Evolutionary conservation across 1,284 basidiomycete species (phyloP), one percentile per base, ranked within the genome.

Genomic region (Tylopilus sp.): DNA sequence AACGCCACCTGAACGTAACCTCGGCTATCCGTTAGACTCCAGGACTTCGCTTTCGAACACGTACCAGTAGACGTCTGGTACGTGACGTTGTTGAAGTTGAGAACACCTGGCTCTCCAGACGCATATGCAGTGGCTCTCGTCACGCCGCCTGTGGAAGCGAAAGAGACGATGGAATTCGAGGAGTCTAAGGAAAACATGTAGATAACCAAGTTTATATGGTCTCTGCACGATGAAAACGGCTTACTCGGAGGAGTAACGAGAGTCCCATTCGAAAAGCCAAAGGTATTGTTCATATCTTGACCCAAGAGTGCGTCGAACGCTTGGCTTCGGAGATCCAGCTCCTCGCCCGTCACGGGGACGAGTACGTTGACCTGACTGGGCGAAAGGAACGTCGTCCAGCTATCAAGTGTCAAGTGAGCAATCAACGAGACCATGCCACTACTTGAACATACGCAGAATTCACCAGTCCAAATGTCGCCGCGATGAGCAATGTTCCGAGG

Each of bases 301-400:
- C 61, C 63, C 13, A 64, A 32, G 16, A 64, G 47, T 6, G 47
- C 12, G 39, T 64, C 54, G 9, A 64, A 64, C 18, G 9, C 54
- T 19, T 29, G 53, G 18, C 44, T 64, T 2, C 63, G 32, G 2
- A 64, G 61, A 38, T 64, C 63, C 29, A 64, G 38, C 22, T 64
- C 63, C 19, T 33, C 24, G 54, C 63, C 62, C 4, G 44, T 57
- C 61, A 64, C 22, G 10, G 19, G 3, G 5, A 57, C 24, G 13
- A 53, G 19, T 3, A 64, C 29, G 22, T 38, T 53, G 19, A 64
- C 47, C 44, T 22, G 61, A 32, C 19, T 26, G 6, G 63, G 63
- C 4, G 8, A 39, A 24, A 64, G 61, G 47, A 63, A 63, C 33
- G 62, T 64, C 6, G 61, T 64, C 62, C 62, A 64, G 32, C 60